phyloP scores from a whole-genome alignment of 805 yeast species.

The Sungouiella blattae region DNA sequence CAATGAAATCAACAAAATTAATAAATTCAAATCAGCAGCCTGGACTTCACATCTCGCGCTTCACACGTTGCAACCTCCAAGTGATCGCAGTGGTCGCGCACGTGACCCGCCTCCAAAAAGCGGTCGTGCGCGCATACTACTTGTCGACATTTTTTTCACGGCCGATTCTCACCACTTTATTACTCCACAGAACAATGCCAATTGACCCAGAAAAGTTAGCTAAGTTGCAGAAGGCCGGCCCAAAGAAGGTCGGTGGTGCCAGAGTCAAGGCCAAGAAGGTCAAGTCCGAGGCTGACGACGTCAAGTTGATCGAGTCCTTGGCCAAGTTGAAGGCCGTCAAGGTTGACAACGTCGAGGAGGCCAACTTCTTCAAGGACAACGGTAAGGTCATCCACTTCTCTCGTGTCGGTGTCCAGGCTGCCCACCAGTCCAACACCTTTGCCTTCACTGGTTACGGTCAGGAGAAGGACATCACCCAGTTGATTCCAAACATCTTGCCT shows the following conservation, averaged over 20 bases:
- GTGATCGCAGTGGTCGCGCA: too few relatives aligned
- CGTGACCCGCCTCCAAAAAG: background rate
- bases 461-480: slow-evolving; percentile 86
- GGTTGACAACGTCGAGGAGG: slow-evolving; percentile 89
- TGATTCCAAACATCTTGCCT: slow-evolving; percentile 90
- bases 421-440: slow-evolving; percentile 85
- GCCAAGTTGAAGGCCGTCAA: slow-evolving; percentile 87
- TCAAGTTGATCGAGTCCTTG: slow-evolving; percentile 84
- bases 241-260: slow-evolving; percentile 76
- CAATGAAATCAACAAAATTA: too few relatives aligned
- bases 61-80: too few relatives aligned
- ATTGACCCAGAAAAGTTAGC: slow-evolving; percentile 93
- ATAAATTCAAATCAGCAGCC: too few relatives aligned
- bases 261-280: slow-evolving; percentile 90
- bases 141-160: slow-evolving; percentile 5
- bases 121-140: slow-evolving; percentile 1
- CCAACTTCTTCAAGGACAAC: slow-evolving; percentile 95
- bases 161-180: background rate
- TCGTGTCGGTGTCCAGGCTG: slow-evolving; percentile 94
- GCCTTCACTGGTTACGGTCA: slow-evolving; percentile 94
- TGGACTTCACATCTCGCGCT: too few relatives aligned
- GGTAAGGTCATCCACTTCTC: slow-evolving; percentile 94
- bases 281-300: slow-evolving; percentile 78
- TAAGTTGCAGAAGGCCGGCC: slow-evolving; percentile 80
- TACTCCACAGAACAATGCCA: slow-evolving; percentile 57